phyloP scores from a whole-genome alignment of 495 filamentous ascomycete genomes.

The Annulohypoxylon bovei region DNA sequence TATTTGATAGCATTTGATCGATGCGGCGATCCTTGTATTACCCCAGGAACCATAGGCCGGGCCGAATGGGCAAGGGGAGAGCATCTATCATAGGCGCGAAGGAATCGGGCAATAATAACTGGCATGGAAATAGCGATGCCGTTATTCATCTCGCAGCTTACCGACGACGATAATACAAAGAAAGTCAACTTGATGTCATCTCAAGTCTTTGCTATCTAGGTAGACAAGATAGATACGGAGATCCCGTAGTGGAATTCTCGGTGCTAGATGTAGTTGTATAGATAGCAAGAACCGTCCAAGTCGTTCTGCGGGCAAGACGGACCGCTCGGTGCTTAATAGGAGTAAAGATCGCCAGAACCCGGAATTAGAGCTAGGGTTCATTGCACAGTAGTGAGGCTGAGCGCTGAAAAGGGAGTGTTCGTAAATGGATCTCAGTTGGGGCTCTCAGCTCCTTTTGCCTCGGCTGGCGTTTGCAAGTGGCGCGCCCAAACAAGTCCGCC shows the following conservation, averaged over 20 bases:
- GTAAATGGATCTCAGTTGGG: slow-evolving; percentile 20
- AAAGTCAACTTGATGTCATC: slow-evolving; percentile 8
- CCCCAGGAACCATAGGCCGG: slow-evolving; percentile 42
- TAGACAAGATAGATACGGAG: slow-evolving; percentile 10
- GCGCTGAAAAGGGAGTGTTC: slow-evolving; percentile 36
- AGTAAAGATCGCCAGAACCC: slow-evolving; percentile 40
- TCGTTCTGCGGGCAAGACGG: slow-evolving; percentile 22
- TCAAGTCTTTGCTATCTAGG: not conserved
- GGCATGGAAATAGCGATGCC: slow-evolving; percentile 9
- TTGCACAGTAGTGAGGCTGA: slow-evolving; percentile 42
- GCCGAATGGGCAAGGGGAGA: slow-evolving; percentile 33
- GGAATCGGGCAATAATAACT: not conserved
- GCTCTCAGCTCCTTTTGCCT: slow-evolving; percentile 42
- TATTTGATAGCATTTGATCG: slow-evolving; percentile 25
- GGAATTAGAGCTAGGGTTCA: slow-evolving; percentile 34
- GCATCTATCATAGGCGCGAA: slow-evolving; percentile 16
- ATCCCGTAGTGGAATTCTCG: slow-evolving; percentile 21
- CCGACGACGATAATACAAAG: slow-evolving; percentile 8
- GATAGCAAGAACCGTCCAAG: slow-evolving; percentile 29
- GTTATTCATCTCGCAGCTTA: slow-evolving; percentile 5
- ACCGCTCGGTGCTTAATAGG: slow-evolving; percentile 40
- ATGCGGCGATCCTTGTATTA: slow-evolving; percentile 35
- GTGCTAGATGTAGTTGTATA: slow-evolving; percentile 20
- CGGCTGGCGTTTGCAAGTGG: slow-evolving; percentile 25
- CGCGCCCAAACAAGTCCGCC: slow-evolving; percentile 17